Conservation (phyloP, 2,329 filamentous ascomycete genomes). For the Alternaria sp. region DNA sequence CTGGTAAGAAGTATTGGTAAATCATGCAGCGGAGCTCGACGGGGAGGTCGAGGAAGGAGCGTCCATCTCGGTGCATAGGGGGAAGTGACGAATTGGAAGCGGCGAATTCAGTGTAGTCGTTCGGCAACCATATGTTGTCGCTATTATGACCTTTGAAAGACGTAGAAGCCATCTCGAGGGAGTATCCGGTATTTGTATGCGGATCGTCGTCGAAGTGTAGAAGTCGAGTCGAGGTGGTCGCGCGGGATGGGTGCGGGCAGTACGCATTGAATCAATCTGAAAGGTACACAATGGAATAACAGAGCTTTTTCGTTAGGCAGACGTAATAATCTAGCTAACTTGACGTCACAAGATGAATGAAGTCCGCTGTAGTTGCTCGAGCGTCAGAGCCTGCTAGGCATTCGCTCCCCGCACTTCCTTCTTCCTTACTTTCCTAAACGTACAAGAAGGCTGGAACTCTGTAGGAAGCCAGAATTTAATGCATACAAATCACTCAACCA, state of each 20-base stretch:
- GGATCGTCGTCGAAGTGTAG: background rate
- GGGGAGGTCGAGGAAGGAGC: background rate
- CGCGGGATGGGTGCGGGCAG: background rate
- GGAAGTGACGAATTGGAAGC: background rate
- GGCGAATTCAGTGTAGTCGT: background rate
- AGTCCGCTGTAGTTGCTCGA: background rate
- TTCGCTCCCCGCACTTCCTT: background rate
- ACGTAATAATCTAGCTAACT: background rate
- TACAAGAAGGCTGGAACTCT: background rate
- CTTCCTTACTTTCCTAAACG: background rate
- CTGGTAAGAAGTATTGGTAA: background rate
- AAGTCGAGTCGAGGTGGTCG: background rate
- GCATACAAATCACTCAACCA: background rate
- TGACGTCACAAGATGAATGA: background rate
- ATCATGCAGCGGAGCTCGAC: background rate
- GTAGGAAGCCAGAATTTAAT: background rate
- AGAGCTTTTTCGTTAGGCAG: background rate
- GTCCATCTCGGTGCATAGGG: background rate
- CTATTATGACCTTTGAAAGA: background rate
- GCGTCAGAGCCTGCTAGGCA: background rate
- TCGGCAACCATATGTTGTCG: background rate
- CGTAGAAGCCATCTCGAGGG: background rate
- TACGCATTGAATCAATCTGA: background rate
- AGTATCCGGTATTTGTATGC: background rate
- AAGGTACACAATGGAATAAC: background rate